Evolutionary conservation across 306 rosid genomes (phyloP), one percentile per base, ranked within the genome.

Genomic region (Vigna trinervia): DNA sequence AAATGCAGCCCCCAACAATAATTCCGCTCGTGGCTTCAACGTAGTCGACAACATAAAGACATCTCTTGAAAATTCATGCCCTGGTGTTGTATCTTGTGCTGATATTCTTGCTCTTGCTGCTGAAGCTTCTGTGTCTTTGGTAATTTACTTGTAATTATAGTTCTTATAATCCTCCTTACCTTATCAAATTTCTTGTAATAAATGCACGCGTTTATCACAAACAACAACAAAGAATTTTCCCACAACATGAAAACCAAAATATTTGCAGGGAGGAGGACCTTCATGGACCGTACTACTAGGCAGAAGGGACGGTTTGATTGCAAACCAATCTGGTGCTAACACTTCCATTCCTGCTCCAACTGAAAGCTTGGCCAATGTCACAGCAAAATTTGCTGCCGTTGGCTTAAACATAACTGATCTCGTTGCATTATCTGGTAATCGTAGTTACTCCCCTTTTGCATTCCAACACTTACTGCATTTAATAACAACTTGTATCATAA

Each of bases 91-190:
- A 1, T 93, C 94, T n/a, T 93, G 96, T 56, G 96, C 96, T 60
- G 97, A 93, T 80, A 85, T 93, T 83, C 78, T 90, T 6, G 92
- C 86, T 28, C 86, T 93, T 19, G 97, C 94, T 1, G 81, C 97
- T 0, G 80, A 93, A 86, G 85, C 86, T 6, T 84, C 93, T 15
- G 92, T 89, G 1, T 76, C 86, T 69, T 73, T 90, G 89, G 97
- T 90, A 84, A 73, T 22, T 63, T 56, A 8, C 4, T 36, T 9
- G 5, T 34, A 30, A 39, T 19, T 45, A 30, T 30, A 8, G 4
- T 34, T 51, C 3, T 26, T 2, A 0, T 2, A 0, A 11, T 43
- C 17, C 68, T 67, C 23, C 19, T 54, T 12, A 17, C 19, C 5
- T 45, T 41, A 66, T 15, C 56, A 38, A 50, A 12, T 76, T 15